Evolutionary conservation across 106 monocot genomes (phyloP).

Genomic region (Cymbidium sinense): DNA sequence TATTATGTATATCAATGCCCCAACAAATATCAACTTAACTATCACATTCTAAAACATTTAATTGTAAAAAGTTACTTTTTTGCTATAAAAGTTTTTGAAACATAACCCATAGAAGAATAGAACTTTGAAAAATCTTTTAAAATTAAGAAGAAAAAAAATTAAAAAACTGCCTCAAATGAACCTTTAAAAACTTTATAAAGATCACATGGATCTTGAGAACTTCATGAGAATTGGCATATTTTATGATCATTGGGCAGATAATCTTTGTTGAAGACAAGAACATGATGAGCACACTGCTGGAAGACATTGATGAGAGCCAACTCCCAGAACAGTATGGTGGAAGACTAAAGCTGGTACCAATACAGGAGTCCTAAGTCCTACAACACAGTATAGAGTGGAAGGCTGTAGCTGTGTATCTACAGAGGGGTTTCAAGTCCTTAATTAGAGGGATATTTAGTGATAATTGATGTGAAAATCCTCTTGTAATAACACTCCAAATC

Average conservation of each 20-base stretch:
- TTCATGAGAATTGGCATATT: not conserved
- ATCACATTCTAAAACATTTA: too few relatives aligned
- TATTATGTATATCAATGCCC: too few relatives aligned
- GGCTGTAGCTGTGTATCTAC: not conserved
- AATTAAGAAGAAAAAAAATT: too few relatives aligned
- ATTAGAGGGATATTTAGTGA: not conserved
- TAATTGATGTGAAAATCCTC: not conserved
- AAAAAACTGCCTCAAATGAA: too few relatives aligned
- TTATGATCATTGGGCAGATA: conserved; percentile 20
- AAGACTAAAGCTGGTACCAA: conserved; percentile 41
- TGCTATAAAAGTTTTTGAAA: too few relatives aligned
- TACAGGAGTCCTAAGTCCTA: conserved; percentile 20
- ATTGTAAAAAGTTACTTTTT: too few relatives aligned
- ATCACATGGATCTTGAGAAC: too few relatives aligned
- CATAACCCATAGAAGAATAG: too few relatives aligned
- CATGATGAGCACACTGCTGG: conserved; percentile 32
- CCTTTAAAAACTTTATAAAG: too few relatives aligned
- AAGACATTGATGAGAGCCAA: conserved; percentile 74
- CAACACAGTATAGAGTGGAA: not conserved
- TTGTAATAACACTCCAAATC: too few relatives aligned
- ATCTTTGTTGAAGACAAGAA: conserved; percentile 71
- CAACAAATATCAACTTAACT: too few relatives aligned
- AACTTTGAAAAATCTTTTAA: too few relatives aligned
- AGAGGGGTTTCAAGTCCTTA: not conserved
- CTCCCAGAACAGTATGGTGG: conserved; percentile 76